Evolutionary conservation across 768 basidiomycete species (phyloP).

Genomic region (Panellus pusillus): DNA sequence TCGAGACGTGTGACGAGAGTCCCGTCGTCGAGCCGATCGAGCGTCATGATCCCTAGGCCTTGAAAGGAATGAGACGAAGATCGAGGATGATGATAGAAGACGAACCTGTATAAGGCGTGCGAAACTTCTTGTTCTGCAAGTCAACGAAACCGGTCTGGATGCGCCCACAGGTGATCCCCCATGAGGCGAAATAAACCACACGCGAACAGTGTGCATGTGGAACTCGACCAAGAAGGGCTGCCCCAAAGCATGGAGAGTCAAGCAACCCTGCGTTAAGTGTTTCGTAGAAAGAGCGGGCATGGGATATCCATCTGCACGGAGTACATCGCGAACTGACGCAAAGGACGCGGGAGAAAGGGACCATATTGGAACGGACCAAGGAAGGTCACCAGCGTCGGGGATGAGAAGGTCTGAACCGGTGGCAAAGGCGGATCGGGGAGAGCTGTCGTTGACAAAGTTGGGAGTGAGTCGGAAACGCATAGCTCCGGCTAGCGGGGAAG

Average conservation of each 20-base stretch:
- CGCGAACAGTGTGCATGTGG: neutral
- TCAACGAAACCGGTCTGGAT: constrained; percentile 6
- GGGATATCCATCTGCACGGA: neutral
- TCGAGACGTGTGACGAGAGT: neutral
- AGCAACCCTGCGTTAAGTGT: neutral
- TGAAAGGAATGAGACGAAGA: neutral
- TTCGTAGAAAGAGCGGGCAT: neutral
- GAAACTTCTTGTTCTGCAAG: neutral
- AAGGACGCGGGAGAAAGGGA: neutral
- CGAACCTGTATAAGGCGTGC: constrained; percentile 3
- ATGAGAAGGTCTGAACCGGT: constrained; percentile 17
- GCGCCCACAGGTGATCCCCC: neutral
- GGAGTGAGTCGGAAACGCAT: constrained; percentile 23
- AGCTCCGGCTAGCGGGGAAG: constrained; percentile 8
- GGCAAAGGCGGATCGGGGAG: constrained; percentile 13
- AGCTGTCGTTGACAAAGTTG: neutral
- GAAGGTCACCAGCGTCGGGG: neutral
- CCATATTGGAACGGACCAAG: constrained; percentile 17
- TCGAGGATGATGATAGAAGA: neutral
- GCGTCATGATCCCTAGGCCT: constrained; percentile 11
- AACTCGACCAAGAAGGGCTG: constrained; percentile 13
- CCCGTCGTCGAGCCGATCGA: constrained; percentile 6
- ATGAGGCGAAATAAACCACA: neutral
- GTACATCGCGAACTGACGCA: neutral
- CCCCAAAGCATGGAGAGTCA: constrained; percentile 6